Evolutionary conservation across 495 filamentous ascomycete species (phyloP).

Genomic region (Neurospora sp.): DNA sequence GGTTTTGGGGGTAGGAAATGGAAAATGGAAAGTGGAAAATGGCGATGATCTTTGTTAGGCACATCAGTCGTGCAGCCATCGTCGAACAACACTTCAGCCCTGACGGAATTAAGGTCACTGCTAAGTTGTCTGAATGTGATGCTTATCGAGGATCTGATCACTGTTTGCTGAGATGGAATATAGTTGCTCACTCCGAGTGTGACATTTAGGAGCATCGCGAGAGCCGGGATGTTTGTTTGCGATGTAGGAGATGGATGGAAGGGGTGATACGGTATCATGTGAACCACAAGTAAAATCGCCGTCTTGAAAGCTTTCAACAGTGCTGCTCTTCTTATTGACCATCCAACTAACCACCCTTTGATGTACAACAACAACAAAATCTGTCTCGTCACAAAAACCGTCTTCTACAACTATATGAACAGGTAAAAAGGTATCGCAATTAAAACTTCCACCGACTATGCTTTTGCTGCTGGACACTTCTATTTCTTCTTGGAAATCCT

Average conservation of each 20-base stretch:
- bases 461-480: not conserved
- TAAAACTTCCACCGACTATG: not conserved
- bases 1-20: not conserved
- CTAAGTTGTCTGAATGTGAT: no score
- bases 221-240: not conserved
- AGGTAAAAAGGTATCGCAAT: not conserved
- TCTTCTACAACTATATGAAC: not conserved
- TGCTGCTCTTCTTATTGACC: not conserved
- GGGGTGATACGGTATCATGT: not conserved
- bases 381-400: not conserved
- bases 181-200: no score
- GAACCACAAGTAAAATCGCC: not conserved
- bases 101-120: not conserved
- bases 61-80: not conserved
- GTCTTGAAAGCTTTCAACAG: not conserved
- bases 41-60: not conserved
- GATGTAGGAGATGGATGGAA: not conserved
- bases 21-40: not conserved
- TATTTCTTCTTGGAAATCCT: slow-evolving; percentile 42
- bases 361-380: not conserved
- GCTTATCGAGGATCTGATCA: no score
- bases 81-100: not conserved
- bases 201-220: not conserved
- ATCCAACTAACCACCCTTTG: not conserved
- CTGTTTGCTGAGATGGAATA: no score